Base-by-base conservation (phyloP, 1,284 basidiomycete genomes). In the Cutaneotrichosporon mucoides region DNA sequence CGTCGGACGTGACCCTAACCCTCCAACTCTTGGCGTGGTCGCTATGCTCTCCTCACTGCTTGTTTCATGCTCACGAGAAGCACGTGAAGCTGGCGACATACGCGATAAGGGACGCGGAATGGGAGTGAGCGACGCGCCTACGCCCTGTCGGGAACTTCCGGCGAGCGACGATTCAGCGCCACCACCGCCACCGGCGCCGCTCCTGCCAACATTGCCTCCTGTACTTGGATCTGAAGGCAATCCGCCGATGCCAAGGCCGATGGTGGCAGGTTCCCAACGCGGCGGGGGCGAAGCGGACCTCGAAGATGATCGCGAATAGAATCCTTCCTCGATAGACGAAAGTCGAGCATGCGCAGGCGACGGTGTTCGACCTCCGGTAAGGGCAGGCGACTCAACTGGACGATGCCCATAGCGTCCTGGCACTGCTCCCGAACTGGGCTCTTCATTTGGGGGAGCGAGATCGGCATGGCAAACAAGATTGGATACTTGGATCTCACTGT, bases 391-490 rank as follows among this genome's bases (percentile, higher is more conserved):
- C 34, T 33, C 34, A 24, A 24, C 24, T 33, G 44, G 33, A 2
- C 43, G 43, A 24, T 24, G 24, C 24, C 24, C 16, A 1, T 16
- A 5, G 12, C 15, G 44, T 24, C 44, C 44, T 11, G 44, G 5
- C 24, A 16, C 16, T 9, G 2, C 16, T 2, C 8, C 5, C 9
- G 9, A 24, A 33, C 16, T 11, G 4, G 24, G 24, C 16, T 8
- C 16, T 24, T 16, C 33, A 12, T 48, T 48, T 11, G 46, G 46
- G 10, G 33, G 10, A 5, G 33, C 34, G 4, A 72, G 47, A 11
- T 68, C 66, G 2, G 65, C 69, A 5, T 64, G 61, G 53, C 71
- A 72, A 1, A 72, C 59, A 0, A 72, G 60, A 16, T 61, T 49
- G 4, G 65, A 57, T 3, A 69, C 57, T 11, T 73, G 68, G 16